Percentiles rank a stretch among this genome's conserved stretches.
Conservation (phyloP, 345 rosid genomes). For the Brassica cretica region DNA sequence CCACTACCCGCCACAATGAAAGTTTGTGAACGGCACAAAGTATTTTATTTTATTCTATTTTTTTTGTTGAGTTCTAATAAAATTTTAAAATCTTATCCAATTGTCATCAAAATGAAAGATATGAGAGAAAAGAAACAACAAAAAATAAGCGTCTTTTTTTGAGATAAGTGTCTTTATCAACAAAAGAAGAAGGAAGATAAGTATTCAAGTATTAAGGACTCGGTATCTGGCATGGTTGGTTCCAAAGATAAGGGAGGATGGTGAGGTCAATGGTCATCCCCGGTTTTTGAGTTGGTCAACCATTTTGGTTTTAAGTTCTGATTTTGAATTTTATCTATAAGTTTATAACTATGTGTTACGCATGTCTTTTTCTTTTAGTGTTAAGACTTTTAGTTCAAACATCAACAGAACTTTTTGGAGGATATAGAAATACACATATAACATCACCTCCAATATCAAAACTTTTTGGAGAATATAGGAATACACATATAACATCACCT, state of each 20-base stretch:
- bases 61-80: background rate
- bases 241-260: slow-evolving; percentile 28
- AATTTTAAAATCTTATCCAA: background rate
- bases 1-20: slow-evolving; percentile 1
- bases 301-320: background rate
- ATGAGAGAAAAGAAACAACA: background rate
- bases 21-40: slow-evolving; percentile 10
- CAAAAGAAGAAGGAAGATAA: background rate
- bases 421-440: background rate
- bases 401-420: background rate
- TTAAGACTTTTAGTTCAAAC: background rate
- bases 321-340: background rate
- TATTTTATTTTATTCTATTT: background rate
- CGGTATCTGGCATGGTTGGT: slow-evolving; percentile 6
- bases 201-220: background rate
- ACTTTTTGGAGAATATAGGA: background rate
- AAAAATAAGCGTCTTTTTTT: background rate
- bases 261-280: slow-evolving; percentile 27
- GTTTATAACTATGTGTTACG: background rate
- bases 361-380: background rate
- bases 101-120: background rate
- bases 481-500: background rate
- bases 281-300: background rate
- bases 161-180: background rate
- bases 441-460: background rate